Evolutionary conservation across 2,329 filamentous ascomycete genomes (phyloP), one percentile per base, ranked within the genome.

Genomic region (Penicillium sp.): DNA sequence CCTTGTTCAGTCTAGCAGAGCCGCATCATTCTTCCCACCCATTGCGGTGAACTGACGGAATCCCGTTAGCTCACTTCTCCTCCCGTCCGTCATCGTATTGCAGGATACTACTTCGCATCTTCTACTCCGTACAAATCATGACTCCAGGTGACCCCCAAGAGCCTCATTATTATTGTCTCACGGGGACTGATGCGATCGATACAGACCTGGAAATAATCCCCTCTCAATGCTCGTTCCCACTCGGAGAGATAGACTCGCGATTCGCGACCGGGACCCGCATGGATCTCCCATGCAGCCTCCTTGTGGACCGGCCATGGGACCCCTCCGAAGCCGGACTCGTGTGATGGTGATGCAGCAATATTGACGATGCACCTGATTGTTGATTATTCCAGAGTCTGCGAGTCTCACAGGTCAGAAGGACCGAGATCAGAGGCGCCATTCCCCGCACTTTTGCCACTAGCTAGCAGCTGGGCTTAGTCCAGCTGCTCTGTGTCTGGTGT

Each of bases 371-470:
- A 50, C 28, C 47, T 50, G 44, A 47, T 33, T 9, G 9, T 12
- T 33, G 30, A 33, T 28, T 3, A 33, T 28, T 3, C 24, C 8
- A 22, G 4, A 12, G 9, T 22, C 17, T 3, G 19, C 19, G 40
- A 44, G 19, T n/a, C 35, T 37, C 35, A 19, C 12, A 51, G 26
- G 28, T 15, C 47, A 33, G 17, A 22, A n/a, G 28, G n/a, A 2
- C n/a, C 10, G 17, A 33, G 26, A 22, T 22, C 10, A 51, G 28
- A 19, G 28, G 40, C 40, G 40, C 44, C 15, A 30, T 49, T 35
- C 30, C 47, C 47, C 47, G 28, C 47, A 51, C 30, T 51, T 51
- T 51, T 7, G 47, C 28, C 47, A 35, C 47, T 15, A 30, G 24
- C 24, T 49, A 7, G 28, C 28, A 28, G 28, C 28, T 28, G 28